Evolutionary conservation across 2,329 filamentous ascomycete species (phyloP), one percentile per base, ranked within the genome.

Genomic region (Claviceps purpurea): DNA sequence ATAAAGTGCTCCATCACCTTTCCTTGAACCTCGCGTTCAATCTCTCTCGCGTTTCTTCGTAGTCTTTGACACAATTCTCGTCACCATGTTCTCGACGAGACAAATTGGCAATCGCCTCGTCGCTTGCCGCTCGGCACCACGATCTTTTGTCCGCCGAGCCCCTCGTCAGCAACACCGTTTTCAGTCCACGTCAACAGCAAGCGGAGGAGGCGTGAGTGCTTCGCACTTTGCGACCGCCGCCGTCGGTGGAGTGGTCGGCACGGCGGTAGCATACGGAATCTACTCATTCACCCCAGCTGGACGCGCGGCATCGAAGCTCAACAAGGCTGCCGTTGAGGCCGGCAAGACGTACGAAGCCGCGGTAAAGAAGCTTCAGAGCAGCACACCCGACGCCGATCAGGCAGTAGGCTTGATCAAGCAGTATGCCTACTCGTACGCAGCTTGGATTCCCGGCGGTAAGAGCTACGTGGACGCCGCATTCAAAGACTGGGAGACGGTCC

Each of bases 361-460:
- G 1, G 75, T 77, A 38, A 70, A 80, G 57, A 79, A 79, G 62
- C 70, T 85, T 5, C 76, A 82, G 57, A 68, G 82, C 52, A 73
- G 75, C 46, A 78, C 83, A 0, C 85, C 85, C 0, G 75, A 79
- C 54, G 74, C 82, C 14, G 83, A 85, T 56, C 75, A 86, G 64
- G 83, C 84, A 1, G 70, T 87, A 41, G 67, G 76, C 55, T 82
- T 77, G 70, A 75, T 89, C 55, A 80, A 81, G 60, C 70, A 80
- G 53, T 81, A 82, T 13, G 79, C 80, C 30, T 80, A 79, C 62
- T 80, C 80, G 24, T 89, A 89, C 61, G 82, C 84, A 2, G 72
- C 71, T 2, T 87, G 84, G 73, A 77, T 90, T 34, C 86, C 86
- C 0, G 86, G 86, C 13, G 85, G 81, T 2, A 76, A 77, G 34